Base-by-base conservation (phyloP, 2,329 filamentous ascomycete genomes). In the Phyllosticta capitalensis region DNA sequence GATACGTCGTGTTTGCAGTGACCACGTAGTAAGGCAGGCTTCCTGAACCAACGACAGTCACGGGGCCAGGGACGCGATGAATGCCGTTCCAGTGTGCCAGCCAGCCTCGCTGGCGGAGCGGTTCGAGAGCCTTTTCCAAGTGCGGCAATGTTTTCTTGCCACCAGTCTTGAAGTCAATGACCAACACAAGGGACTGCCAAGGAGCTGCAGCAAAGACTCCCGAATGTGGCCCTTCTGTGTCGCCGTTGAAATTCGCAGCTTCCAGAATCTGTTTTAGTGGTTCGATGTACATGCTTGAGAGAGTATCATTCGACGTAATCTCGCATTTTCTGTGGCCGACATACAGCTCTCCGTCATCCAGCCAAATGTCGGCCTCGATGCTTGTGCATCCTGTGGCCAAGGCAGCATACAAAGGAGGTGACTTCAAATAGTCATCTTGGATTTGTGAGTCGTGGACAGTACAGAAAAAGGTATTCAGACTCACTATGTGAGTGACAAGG, bases 31-130 rank as follows among this genome's bases (percentile, higher is more conserved):
- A 85, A 0, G 80, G 83, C 0, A 83, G 80, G 63, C 82, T 81
- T 12, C 88, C 87, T 1, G 85, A 88, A 1, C 81, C 85, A 1
- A 90, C 84, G 1, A 90, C 80, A 0, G 86, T 90, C 38, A 90
- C 71, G 0, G 84, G 83, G 0, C 86, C 76, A 21, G 73, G 67
- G 45, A 81, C 69, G 2, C 87, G 67, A 17, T 73, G 67, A 17
- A 75, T 77, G 54, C 83, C 76, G 22, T 81, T 74, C 56, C 81
- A 78, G 61, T 72, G 71, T 24, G 71, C 77, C 2, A 78, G 68
- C 62, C 73, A 89, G n/a, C 79, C 79, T 49, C 74, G 76, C 49
- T 81, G 72, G 3, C 84, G 77, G 6, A 90, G 75, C 1, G 84
- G 80, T 59, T 82, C 74, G 0, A 89, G 76, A 59, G 85, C 80